These are phyloP conservation scores for Wakefieldia striispora DNA, from an alignment of 768 basidiomycete species.

Conservation along the genomic window DNA sequence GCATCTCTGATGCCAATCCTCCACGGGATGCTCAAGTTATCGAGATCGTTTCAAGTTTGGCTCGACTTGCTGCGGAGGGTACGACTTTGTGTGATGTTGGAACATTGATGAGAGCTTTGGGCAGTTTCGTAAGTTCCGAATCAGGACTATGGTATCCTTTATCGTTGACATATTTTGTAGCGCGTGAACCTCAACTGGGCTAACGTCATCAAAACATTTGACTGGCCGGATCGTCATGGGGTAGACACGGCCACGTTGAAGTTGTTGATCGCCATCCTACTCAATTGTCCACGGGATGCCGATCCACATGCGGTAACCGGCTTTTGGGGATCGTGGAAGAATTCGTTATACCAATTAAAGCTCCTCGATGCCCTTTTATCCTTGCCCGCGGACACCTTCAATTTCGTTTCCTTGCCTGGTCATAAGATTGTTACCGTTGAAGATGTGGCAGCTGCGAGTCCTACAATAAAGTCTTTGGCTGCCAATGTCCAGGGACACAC, in stretches of 20 bases:
- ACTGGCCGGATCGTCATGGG: constrained; percentile 77
- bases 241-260: constrained; percentile 90
- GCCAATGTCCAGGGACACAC: constrained; percentile 88
- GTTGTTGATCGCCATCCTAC: constrained; percentile 82
- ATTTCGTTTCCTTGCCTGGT: constrained; percentile 85
- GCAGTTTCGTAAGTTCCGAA: constrained; percentile 61
- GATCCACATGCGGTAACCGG: constrained; percentile 80
- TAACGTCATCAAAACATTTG: constrained; percentile 80
- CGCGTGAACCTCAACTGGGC: constrained; percentile 74
- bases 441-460: constrained; percentile 79
- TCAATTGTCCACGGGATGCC: constrained; percentile 74
- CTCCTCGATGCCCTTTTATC: constrained; percentile 87
- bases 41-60: constrained; percentile 68
- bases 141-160: background rate
- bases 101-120: constrained; percentile 67
- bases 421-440: constrained; percentile 83
- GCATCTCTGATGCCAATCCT: constrained; percentile 67
- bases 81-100: constrained; percentile 71
- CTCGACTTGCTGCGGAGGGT: constrained; percentile 71
- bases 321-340: constrained; percentile 85
- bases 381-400: constrained; percentile 87
- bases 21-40: constrained; percentile 68
- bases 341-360: constrained; percentile 80
- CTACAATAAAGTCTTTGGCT: constrained; percentile 89
- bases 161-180: constrained; percentile 37